Conservation (phyloP, 306 rosid genomes). For the Vigna reflexopilosa region DNA sequence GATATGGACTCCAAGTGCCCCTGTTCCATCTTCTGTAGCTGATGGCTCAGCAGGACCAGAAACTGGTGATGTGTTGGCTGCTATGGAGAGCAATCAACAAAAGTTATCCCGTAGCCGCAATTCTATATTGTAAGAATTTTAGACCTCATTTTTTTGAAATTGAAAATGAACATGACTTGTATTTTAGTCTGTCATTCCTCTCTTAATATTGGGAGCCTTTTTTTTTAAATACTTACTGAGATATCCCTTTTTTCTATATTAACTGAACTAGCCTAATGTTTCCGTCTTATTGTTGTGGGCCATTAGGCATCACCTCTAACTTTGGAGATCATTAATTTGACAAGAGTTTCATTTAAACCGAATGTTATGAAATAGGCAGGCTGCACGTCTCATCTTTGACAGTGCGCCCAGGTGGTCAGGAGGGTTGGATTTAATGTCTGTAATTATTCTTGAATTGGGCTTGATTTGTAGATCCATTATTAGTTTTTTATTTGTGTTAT, state of each 20-base stretch:
- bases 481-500: slow-evolving; percentile 4
- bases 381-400: slow-evolving; percentile 13
- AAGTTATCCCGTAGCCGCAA: slow-evolving; percentile 73
- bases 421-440: slow-evolving; percentile 34
- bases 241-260: background rate
- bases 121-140: slow-evolving; percentile 74
- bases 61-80: slow-evolving; percentile 64
- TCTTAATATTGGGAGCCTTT: slow-evolving; percentile 21
- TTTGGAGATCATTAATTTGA: slow-evolving; percentile 30
- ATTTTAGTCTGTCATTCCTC: slow-evolving; percentile 11
- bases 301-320: background rate
- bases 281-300: too few relatives aligned
- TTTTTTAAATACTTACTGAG: background rate
- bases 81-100: slow-evolving; percentile 80
- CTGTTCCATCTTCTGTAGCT: slow-evolving; percentile 78
- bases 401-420: slow-evolving; percentile 26
- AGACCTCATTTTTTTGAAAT: slow-evolving; percentile 4
- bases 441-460: background rate
- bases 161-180: slow-evolving; percentile 23
- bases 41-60: slow-evolving; percentile 83
- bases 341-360: slow-evolving; percentile 17
- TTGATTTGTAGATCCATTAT: slow-evolving; percentile 18
- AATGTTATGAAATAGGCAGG: slow-evolving; percentile 13
- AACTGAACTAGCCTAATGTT: too few relatives aligned
- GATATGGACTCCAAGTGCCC: slow-evolving; percentile 91